Evolutionary conservation across 2,329 filamentous ascomycete species (phyloP).

Genomic region (Lecanosticta acicola): DNA sequence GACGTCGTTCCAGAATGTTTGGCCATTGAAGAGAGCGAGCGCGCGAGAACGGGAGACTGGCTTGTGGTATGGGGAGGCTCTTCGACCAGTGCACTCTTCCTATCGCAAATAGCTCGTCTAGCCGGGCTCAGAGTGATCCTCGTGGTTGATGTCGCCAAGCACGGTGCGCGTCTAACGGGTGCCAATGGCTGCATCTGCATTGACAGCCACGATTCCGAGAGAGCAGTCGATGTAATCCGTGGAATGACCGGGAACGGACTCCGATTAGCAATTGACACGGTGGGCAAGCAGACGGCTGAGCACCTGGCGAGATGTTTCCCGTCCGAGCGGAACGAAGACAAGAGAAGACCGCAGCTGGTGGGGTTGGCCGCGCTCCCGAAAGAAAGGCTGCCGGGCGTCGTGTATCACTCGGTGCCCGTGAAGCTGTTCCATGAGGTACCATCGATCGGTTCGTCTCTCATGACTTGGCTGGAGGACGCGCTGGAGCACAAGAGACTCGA

Average conservation of each 20-base stretch:
- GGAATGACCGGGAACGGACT: slow-evolving; percentile 9
- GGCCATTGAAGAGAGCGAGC: slow-evolving; percentile 14
- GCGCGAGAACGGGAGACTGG: slow-evolving; percentile 13
- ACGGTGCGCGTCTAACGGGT: slow-evolving; percentile 16
- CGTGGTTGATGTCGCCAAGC: slow-evolving; percentile 42
- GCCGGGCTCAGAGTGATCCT: slow-evolving; percentile 40
- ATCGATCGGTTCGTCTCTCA: slow-evolving; percentile 11
- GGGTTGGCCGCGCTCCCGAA: slow-evolving; percentile 64
- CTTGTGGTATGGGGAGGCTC: slow-evolving; percentile 40
- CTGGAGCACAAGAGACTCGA: slow-evolving; percentile 6
- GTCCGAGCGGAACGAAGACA: background rate
- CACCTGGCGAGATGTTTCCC: slow-evolving; percentile 11
- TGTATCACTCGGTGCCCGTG: slow-evolving; percentile 62
- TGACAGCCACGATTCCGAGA: slow-evolving; percentile 15
- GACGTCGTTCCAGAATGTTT: slow-evolving; percentile 31
- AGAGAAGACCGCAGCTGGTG: slow-evolving; percentile 46
- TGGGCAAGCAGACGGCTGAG: slow-evolving; percentile 16
- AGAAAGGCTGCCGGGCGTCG: slow-evolving; percentile 39
- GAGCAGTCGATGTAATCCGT: slow-evolving; percentile 15
- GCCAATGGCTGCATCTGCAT: slow-evolving; percentile 13
- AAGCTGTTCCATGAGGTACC: slow-evolving; percentile 61
- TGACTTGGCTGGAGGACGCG: slow-evolving; percentile 16
- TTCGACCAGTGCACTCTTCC: slow-evolving; percentile 40
- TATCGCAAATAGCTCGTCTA: slow-evolving; percentile 36
- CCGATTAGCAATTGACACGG: slow-evolving; percentile 18